phyloP scores from a whole-genome alignment of 1,284 basidiomycete genomes.

The Pholiota adiposa region DNA sequence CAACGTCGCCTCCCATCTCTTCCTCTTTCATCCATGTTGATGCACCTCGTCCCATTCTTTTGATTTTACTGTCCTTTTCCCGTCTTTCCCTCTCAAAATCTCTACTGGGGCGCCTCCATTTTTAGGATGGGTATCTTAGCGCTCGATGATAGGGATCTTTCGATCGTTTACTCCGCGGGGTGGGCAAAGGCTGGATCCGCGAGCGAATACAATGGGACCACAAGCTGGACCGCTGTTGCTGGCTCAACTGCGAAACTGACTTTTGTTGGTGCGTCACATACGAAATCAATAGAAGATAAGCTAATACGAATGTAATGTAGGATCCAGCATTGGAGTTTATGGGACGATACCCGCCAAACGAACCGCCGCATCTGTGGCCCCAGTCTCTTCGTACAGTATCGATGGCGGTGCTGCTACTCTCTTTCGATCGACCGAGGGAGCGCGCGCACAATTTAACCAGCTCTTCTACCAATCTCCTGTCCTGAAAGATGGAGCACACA shows the following conservation, averaged over 20 bases:
- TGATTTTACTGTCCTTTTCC: conserved; percentile 8
- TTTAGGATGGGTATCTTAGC: conserved; percentile 2
- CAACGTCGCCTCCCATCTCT: background rate
- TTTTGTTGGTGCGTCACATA: conserved; percentile 17
- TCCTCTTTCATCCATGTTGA: conserved; percentile 1
- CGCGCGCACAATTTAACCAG: conserved; percentile 16
- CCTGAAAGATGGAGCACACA: conserved; percentile 3
- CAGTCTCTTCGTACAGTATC: conserved; percentile 22
- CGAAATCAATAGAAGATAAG: background rate
- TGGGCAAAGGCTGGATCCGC: conserved; percentile 12
- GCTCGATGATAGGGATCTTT: conserved; percentile 5
- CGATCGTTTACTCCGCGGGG: conserved; percentile 7
- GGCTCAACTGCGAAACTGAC: conserved; percentile 22
- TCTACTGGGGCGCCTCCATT: background rate
- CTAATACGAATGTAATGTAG: conserved; percentile 1
- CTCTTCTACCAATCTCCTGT: conserved; percentile 20
- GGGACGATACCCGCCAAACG: conserved; percentile 17
- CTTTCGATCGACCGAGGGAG: conserved; percentile 15
- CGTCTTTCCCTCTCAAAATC: conserved; percentile 4
- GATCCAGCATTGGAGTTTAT: conserved; percentile 21
- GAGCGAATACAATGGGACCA: conserved; percentile 23
- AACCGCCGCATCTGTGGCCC: background rate
- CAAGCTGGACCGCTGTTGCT: conserved; percentile 20
- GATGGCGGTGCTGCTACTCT: conserved; percentile 15
- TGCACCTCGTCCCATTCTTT: conserved; percentile 12